Evolutionary conservation across 2,329 filamentous ascomycete species (phyloP).

Genomic region (Nothopassalora personata): DNA sequence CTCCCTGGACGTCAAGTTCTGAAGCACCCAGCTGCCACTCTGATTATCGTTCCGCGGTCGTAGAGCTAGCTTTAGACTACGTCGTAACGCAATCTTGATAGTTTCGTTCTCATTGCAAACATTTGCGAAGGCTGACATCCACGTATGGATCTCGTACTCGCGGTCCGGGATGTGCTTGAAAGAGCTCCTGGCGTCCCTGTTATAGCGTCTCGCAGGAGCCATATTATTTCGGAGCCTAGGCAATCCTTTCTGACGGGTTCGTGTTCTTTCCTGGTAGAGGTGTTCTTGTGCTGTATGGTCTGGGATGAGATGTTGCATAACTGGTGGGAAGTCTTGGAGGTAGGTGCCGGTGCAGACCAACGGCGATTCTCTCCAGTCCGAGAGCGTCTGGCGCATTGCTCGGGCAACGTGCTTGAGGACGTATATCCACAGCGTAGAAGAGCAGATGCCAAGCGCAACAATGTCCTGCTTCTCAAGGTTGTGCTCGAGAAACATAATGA

Average conservation of each 20-base stretch:
- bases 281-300: background rate
- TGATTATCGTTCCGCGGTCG: background rate
- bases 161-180: background rate
- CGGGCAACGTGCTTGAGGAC: constrained; percentile 1
- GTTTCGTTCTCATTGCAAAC: background rate
- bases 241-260: background rate
- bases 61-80: background rate
- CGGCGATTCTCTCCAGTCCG: constrained; percentile 5
- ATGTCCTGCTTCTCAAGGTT: background rate
- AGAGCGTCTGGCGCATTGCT: background rate
- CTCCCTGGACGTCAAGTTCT: constrained; percentile 3
- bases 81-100: background rate
- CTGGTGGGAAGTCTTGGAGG: constrained; percentile 1
- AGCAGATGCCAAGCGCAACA: constrained; percentile 8
- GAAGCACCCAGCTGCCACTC: constrained; percentile 1
- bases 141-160: too few species aligned
- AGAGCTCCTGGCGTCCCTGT: background rate
- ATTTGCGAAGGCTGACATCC: background rate
- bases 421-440: constrained; percentile 7
- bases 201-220: constrained; percentile 7
- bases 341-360: constrained; percentile 10
- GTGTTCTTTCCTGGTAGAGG: background rate
- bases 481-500: background rate
- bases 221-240: background rate
- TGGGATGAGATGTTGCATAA: constrained; percentile 1